Evolutionary conservation across 2,329 filamentous ascomycete genomes (phyloP), one percentile per base, ranked within the genome.

Genomic region (Peltaster fructicola): DNA sequence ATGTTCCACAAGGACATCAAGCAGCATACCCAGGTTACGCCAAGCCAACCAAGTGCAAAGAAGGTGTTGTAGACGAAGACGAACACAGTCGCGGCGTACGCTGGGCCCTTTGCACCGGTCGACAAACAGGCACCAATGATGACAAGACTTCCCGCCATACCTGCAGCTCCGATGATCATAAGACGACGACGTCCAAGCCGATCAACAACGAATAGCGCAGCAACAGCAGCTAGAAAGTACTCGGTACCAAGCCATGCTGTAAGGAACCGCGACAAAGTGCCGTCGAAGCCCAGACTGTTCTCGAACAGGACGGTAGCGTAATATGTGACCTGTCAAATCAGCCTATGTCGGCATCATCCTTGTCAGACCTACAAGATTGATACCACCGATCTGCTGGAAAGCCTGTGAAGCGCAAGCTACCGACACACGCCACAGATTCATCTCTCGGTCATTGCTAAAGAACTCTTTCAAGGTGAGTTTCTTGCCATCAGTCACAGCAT

Each of bases 101-200:
- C 32, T 9, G 32, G 31, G 8, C 26, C 32, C 12, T 36, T 31
- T 20, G 35, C 32, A 5, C 15, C 17, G 5, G 25, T 14, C 6
- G 24, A 28, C 12, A 36, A 20, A 23, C 30, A 34, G 4, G 33
- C 29, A 8, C 34, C 32, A 12, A 38, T 30, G 19, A 40, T 27
- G 13, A 41, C 29, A 25, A 44, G 33, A 18, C 29, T 38, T 6
- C 32, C 22, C 10, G 27, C 39, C 40, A 43, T 43, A 7, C 42
- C 41, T 6, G 31, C 33, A 0, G 65, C 64, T 28, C 73, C 73
- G 30, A 75, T 63, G n/a, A 79, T 51, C 69, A 79, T 77, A 31
- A 79, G 59, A 40, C 65, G 65, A 9, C 73, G 62, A 12, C 73
- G 51, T 15, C 54, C 54, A 24, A 56, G 45, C 20, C 46, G 49